A percentile compares a stretch with the other conserved stretches of the same genome.
Evolutionary conservation across 2,329 filamentous ascomycete species (phyloP).

Genomic region (Pestalotiopsis sp.): DNA sequence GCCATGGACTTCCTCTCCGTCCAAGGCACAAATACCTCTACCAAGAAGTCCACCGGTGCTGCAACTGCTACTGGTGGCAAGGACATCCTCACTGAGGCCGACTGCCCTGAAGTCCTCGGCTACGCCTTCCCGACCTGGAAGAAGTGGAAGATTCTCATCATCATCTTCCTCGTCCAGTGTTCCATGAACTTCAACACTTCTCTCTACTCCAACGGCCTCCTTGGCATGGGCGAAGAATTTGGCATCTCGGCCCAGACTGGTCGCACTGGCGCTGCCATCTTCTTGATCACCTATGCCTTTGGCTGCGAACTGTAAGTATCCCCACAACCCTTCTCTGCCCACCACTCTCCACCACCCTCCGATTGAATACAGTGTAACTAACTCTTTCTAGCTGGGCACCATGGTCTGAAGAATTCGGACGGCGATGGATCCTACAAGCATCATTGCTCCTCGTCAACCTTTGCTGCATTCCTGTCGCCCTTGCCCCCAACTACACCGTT

Average conservation of each 20-base stretch:
- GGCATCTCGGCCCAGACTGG: constrained; percentile 47
- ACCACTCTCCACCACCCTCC: neutral
- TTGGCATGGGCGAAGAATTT: constrained; percentile 46
- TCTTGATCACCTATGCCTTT: constrained; percentile 55
- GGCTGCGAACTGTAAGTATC: constrained; percentile 56
- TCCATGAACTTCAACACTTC: constrained; percentile 61
- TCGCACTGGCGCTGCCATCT: constrained; percentile 49
- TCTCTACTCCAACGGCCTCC: constrained; percentile 52
- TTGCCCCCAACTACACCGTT: constrained; percentile 42
- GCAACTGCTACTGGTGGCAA: neutral
- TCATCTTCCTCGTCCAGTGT: constrained; percentile 55
- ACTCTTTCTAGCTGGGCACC: constrained; percentile 55
- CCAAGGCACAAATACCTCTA: neutral
- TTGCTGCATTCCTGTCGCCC: constrained; percentile 50
- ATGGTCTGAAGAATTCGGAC: constrained; percentile 55
- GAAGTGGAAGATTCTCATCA: constrained; percentile 54
- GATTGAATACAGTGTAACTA: neutral
- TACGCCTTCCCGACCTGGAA: constrained; percentile 46
- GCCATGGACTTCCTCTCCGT: neutral
- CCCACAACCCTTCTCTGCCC: neutral
- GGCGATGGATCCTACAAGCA: constrained; percentile 52
- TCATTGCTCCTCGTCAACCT: constrained; percentile 55
- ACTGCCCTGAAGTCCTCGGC: constrained; percentile 49
- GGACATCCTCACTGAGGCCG: constrained; percentile 43
- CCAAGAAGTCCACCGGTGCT: no score